Evolutionary conservation across 1,139 yeast species (phyloP).

Genomic region (Suhomyces taliae): DNA sequence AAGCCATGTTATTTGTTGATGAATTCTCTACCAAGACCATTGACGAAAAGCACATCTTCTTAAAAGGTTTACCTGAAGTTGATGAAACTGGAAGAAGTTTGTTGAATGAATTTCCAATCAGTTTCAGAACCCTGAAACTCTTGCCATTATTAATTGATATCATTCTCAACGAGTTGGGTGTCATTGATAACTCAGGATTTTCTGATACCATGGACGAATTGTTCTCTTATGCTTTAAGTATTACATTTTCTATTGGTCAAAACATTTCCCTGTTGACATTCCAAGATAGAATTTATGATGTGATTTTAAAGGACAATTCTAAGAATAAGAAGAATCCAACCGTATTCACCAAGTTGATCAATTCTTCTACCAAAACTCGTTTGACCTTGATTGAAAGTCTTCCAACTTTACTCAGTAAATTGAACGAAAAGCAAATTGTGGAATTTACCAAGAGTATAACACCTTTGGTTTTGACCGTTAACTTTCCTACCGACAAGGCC

Average conservation of each 20-base stretch:
- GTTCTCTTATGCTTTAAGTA: slow-evolving; percentile 54
- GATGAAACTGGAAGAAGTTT: slow-evolving; percentile 31
- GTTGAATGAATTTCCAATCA: slow-evolving; percentile 67
- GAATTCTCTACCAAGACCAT: slow-evolving; percentile 75
- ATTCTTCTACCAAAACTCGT: slow-evolving; percentile 36
- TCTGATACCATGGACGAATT: slow-evolving; percentile 31
- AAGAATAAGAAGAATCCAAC: slow-evolving; percentile 34
- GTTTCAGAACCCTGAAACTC: slow-evolving; percentile 69
- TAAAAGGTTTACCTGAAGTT: slow-evolving; percentile 56
- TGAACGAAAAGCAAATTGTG: slow-evolving; percentile 48
- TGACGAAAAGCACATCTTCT: slow-evolving; percentile 67
- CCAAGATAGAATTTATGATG: slow-evolving; percentile 60
- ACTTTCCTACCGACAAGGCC: slow-evolving; percentile 25
- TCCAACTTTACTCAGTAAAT: slow-evolving; percentile 49
- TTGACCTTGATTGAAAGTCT: slow-evolving; percentile 56
- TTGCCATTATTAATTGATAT: slow-evolving; percentile 65
- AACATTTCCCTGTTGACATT: slow-evolving; percentile 75
- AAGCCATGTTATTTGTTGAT: slow-evolving; percentile 80
- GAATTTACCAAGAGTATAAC: slow-evolving; percentile 34
- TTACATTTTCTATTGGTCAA: slow-evolving; percentile 64
- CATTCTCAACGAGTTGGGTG: slow-evolving; percentile 34
- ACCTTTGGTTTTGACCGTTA: slow-evolving; percentile 28
- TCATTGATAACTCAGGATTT: slow-evolving; percentile 16
- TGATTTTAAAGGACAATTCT: slow-evolving; percentile 30
- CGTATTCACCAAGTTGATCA: slow-evolving; percentile 41